Percentiles rank a stretch among this genome's conserved stretches.
Evolutionary conservation across 192 early-diverging fungal species (phyloP).

Genomic region (Chytriomyces sp.): DNA sequence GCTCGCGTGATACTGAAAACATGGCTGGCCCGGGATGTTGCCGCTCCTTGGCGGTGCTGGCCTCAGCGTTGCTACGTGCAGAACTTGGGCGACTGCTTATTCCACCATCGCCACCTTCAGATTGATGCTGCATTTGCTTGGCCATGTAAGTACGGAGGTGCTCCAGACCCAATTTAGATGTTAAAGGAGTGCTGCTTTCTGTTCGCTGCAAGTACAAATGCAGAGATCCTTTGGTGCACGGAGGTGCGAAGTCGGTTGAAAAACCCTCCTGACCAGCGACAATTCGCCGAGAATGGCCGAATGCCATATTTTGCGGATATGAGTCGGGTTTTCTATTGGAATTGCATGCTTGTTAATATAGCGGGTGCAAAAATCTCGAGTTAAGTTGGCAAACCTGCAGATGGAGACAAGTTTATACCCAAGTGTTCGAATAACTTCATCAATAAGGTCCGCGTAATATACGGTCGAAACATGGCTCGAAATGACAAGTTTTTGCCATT

Average conservation of each 20-base stretch:
- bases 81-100: too few species aligned
- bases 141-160: background rate
- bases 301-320: background rate
- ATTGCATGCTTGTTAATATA: too few species aligned
- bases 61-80: too few species aligned
- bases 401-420: constrained; percentile 13
- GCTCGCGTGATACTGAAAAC: too few species aligned
- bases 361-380: too few species aligned
- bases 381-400: background rate
- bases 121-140: background rate
- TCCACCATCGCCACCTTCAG: too few species aligned
- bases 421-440: constrained; percentile 17
- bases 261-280: background rate
- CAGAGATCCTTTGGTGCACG: background rate
- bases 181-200: background rate
- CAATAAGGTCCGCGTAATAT: constrained; percentile 26
- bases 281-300: background rate
- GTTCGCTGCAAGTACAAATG: background rate
- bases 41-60: too few species aligned
- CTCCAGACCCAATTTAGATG: background rate
- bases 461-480: background rate
- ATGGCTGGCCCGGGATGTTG: too few species aligned
- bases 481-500: constrained; percentile 13
- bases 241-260: background rate
- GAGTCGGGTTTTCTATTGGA: background rate